Evolutionary conservation across 2,329 filamentous ascomycete genomes (phyloP).

Genomic region (Verticillium dahliae): DNA sequence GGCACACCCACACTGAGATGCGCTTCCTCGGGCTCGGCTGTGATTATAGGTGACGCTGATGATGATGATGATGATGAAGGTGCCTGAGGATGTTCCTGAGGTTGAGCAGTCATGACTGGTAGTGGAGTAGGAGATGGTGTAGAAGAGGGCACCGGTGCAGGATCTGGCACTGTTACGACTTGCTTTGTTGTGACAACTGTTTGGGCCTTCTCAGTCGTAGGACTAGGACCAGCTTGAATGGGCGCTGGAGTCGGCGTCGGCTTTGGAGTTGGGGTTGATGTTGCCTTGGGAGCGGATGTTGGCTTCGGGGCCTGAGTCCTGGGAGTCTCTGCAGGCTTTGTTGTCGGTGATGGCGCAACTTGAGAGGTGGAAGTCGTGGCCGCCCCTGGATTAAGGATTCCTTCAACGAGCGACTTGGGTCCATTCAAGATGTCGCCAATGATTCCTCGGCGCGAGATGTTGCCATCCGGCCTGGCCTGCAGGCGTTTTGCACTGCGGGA

Average conservation of each 20-base stretch:
- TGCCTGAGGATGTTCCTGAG: neutral
- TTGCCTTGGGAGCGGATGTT: neutral
- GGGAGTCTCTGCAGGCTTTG: neutral
- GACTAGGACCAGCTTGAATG: neutral
- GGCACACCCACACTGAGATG: neutral
- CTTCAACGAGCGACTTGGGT: neutral
- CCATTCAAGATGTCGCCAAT: neutral
- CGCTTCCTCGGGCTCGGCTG: neutral
- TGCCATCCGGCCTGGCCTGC: neutral
- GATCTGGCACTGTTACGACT: neutral
- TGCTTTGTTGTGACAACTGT: neutral
- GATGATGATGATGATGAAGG: neutral
- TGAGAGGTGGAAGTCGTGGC: neutral
- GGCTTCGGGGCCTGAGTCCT: neutral
- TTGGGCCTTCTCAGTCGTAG: neutral
- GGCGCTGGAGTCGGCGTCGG: neutral
- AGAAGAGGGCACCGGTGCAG: neutral
- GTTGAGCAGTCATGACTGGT: neutral
- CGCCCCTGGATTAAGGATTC: neutral
- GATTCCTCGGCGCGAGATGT: neutral
- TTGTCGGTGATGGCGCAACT: neutral
- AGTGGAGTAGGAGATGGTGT: neutral
- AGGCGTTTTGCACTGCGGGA: neutral
- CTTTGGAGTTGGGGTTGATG: neutral
- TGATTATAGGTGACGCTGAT: neutral